A percentile compares a stretch with the other conserved stretches of the same genome.
These are phyloP conservation scores for Backusella mclennaniae DNA, from an alignment of 192 early-diverging fungal genomes.

Conservation along the genomic window DNA sequence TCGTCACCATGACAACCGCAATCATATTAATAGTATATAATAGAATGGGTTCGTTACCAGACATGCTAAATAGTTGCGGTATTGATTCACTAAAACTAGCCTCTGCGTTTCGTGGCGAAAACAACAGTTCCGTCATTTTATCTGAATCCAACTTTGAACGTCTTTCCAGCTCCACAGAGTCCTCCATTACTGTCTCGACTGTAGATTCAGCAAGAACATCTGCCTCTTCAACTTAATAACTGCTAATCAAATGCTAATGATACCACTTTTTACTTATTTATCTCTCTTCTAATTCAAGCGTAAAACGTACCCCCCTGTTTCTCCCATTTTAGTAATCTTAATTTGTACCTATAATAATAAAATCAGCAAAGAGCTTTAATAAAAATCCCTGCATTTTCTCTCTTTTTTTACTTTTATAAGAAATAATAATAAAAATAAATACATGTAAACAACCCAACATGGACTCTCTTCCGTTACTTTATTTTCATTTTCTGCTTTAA, in stretches of 20 bases:
- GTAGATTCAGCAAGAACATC: conserved; percentile 10
- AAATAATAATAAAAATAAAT: background rate
- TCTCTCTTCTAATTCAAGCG: background rate
- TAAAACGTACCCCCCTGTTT: background rate
- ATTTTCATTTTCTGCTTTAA: background rate
- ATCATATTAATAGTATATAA: background rate
- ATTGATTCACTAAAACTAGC: conserved; percentile 3
- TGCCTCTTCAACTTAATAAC: background rate
- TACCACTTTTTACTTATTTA: background rate
- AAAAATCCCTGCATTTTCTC: background rate
- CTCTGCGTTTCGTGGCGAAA: background rate
- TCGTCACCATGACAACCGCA: too few species aligned
- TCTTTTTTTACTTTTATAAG: background rate
- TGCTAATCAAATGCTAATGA: background rate
- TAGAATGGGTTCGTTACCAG: conserved; percentile 26
- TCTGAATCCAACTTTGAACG: conserved; percentile 9
- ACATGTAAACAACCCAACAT: background rate
- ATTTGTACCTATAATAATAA: conserved; percentile 6
- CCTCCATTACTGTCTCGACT: conserved; percentile 17
- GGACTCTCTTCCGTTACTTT: background rate
- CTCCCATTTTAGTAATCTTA: conserved; percentile 3
- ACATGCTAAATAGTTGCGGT: conserved; percentile 1
- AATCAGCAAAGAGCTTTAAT: conserved; percentile 1
- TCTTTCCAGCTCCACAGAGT: conserved; percentile 18
- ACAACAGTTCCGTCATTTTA: background rate